A percentile compares a stretch with the other conserved stretches of the same genome.
Evolutionary conservation across 176 grass and related monocot genomes (phyloP).

Genomic region (Tillandsia fasciculata): DNA sequence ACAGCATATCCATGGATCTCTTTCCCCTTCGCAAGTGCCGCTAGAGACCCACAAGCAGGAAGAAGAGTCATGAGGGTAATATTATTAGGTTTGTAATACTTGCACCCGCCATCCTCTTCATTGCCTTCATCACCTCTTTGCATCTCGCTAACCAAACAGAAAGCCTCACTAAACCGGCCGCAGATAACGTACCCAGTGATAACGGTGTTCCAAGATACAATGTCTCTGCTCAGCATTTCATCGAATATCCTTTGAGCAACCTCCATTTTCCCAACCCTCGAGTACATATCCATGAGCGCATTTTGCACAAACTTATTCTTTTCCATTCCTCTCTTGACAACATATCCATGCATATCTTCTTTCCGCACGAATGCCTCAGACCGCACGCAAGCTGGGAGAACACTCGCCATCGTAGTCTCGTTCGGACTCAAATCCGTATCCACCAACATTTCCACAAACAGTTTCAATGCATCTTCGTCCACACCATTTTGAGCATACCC

Average conservation of each 20-base stretch:
- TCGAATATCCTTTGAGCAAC: constrained; percentile 53
- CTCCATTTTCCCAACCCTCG: constrained; percentile 59
- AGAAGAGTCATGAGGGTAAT: constrained; percentile 83
- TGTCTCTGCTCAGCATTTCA: constrained; percentile 39
- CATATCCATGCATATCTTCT: constrained; percentile 79
- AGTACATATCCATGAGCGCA: constrained; percentile 96
- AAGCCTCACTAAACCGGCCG: constrained; percentile 45
- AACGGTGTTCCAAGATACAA: constrained; percentile 90
- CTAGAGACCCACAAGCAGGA: constrained; percentile 57
- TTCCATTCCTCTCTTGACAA: constrained; percentile 64
- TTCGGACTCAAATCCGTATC: constrained; percentile 48
- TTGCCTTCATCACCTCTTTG: constrained; percentile 8
- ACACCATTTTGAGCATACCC: constrained; percentile 72
- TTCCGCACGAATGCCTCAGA: constrained; percentile 53
- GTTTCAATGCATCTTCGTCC: constrained; percentile 52
- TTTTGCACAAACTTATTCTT: constrained; percentile 85
- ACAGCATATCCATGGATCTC: constrained; percentile 74
- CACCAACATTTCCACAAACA: constrained; percentile 60
- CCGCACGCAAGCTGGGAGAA: constrained; percentile 58
- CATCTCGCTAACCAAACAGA: constrained; percentile 51
- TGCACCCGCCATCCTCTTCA: not conserved
- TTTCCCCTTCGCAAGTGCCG: constrained; percentile 65
- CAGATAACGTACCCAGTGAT: constrained; percentile 56
- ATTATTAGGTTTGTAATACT: constrained; percentile 39
- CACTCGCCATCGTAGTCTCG: constrained; percentile 75